Percentiles rank a stretch among this genome's conserved stretches.
These are phyloP conservation scores for Aspergillus quadricinctus DNA, from an alignment of 2,329 filamentous ascomycete genomes.

Conservation along the genomic window DNA sequence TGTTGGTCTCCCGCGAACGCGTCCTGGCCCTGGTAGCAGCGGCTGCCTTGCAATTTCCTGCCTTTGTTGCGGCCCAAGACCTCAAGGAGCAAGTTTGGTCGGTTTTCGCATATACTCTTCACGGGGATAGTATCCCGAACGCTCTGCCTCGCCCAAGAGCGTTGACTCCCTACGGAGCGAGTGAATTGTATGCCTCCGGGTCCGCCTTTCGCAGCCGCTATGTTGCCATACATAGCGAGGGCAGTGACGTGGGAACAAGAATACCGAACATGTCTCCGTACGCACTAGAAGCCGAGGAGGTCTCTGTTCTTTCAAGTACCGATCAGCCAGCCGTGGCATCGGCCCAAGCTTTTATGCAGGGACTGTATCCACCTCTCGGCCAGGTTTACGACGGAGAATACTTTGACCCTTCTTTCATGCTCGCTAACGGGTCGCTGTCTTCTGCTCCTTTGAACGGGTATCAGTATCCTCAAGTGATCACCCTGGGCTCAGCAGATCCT, in stretches of 20 bases:
- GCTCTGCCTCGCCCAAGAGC: constrained; percentile 31
- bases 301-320: constrained; percentile 46
- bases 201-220: constrained; percentile 51
- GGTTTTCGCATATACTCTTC: constrained; percentile 51
- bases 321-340: constrained; percentile 48
- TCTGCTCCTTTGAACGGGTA: constrained; percentile 52
- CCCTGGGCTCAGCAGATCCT: constrained; percentile 44
- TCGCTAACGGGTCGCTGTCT: constrained; percentile 47
- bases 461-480: constrained; percentile 52
- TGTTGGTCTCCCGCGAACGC: constrained; percentile 5
- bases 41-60: constrained; percentile 12
- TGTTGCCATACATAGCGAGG: constrained; percentile 31
- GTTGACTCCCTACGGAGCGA: constrained; percentile 54
- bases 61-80: constrained; percentile 22
- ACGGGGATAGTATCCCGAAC: constrained; percentile 53
- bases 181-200: constrained; percentile 49
- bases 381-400: constrained; percentile 30
- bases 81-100: constrained; percentile 39
- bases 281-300: constrained; percentile 42
- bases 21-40: constrained; percentile 10
- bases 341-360: constrained; percentile 59
- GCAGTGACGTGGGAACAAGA: constrained; percentile 26
- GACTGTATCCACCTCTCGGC: constrained; percentile 52
- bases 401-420: constrained; percentile 33
- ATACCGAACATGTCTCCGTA: constrained; percentile 45